A percentile compares a stretch with the other conserved stretches of the same genome.
phyloP scores from a whole-genome alignment of 2,329 filamentous ascomycete species.

The Pseudogymnoascus sp. region DNA sequence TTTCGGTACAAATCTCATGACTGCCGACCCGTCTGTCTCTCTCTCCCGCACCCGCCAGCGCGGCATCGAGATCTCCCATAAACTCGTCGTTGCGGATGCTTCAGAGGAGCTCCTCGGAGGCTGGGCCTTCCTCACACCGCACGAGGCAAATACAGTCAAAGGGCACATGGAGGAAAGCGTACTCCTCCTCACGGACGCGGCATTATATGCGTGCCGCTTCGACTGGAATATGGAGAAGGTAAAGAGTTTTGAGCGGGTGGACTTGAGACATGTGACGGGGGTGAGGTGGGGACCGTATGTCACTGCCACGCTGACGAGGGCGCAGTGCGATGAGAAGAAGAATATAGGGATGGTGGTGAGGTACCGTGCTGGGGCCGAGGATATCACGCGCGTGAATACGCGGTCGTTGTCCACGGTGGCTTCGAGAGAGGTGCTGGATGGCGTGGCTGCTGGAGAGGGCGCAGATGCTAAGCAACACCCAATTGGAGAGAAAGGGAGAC shows the following conservation, averaged over 20 bases:
- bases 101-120: slow-evolving; percentile 77
- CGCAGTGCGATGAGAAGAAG: slow-evolving; percentile 65
- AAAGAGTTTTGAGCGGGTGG: slow-evolving; percentile 78
- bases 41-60: slow-evolving; percentile 75
- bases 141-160: slow-evolving; percentile 56
- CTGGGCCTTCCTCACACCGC: slow-evolving; percentile 79
- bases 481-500: slow-evolving; percentile 11
- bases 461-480: background rate
- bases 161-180: slow-evolving; percentile 82
- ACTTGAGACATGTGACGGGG: slow-evolving; percentile 60
- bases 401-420: slow-evolving; percentile 58
- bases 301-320: slow-evolving; percentile 71
- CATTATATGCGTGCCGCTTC: slow-evolving; percentile 81
- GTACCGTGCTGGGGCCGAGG: slow-evolving; percentile 63
- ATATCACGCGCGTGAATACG: slow-evolving; percentile 75
- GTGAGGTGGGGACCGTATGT: slow-evolving; percentile 82
- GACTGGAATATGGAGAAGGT: slow-evolving; percentile 96
- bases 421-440: slow-evolving; percentile 19
- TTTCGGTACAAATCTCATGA: slow-evolving; percentile 90
- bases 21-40: slow-evolving; percentile 81
- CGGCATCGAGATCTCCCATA: slow-evolving; percentile 81
- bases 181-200: slow-evolving; percentile 73
- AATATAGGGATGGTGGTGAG: slow-evolving; percentile 79
- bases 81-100: slow-evolving; percentile 76
- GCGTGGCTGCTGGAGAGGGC: slow-evolving; percentile 15